phyloP scores from a whole-genome alignment of 371 early-diverging fungal species.

The Polyrhizophydium stewartii region DNA sequence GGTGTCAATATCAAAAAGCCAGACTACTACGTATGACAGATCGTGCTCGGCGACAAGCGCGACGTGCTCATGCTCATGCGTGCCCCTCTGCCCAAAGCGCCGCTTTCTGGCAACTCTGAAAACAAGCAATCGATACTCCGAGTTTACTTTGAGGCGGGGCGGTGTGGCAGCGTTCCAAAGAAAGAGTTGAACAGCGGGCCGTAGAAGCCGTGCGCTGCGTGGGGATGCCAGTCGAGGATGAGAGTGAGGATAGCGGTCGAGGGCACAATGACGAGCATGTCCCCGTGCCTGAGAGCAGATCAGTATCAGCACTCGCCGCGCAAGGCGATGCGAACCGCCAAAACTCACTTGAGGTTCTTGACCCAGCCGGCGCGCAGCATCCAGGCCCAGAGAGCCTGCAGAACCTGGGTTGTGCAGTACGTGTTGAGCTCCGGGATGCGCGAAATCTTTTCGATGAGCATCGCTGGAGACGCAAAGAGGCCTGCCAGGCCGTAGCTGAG shows the following conservation, averaged over 20 bases:
- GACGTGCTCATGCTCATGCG: no score
- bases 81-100: no score
- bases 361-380: no score
- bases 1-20: conserved; percentile 94
- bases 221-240: neutral
- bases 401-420: neutral
- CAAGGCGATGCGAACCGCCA: no score
- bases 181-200: neutral
- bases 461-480: neutral
- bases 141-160: no score
- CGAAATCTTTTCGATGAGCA: neutral
- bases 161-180: neutral
- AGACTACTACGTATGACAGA: conserved; percentile 72
- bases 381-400: neutral
- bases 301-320: no score
- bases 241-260: neutral
- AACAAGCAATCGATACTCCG: no score
- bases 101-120: no score
- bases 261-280: neutral
- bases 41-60: no score
- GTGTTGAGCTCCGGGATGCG: conserved; percentile 1
- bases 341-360: no score
- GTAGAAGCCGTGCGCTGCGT: neutral
- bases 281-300: neutral
- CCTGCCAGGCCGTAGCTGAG: neutral